phyloP scores from a whole-genome alignment of 805 yeast species.

The Saturnispora saitoi region DNA sequence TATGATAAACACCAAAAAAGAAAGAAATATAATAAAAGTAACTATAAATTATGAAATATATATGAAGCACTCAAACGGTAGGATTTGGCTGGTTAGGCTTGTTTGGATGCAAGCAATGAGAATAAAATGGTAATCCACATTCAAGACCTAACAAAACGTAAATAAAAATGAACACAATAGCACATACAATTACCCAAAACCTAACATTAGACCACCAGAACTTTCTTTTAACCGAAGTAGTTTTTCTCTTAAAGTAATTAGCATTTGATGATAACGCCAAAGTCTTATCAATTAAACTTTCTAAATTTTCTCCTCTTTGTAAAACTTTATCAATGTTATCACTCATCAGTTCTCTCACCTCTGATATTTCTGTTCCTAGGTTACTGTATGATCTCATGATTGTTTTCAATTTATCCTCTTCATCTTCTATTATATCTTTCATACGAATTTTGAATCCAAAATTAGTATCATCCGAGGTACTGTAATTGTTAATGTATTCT shows the following conservation, averaged over 20 bases:
- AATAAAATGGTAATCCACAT: constrained; percentile 47
- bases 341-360: constrained; percentile 60
- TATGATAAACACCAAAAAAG: background rate
- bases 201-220: constrained; percentile 63
- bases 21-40: background rate
- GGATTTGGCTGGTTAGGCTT: constrained; percentile 23
- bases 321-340: constrained; percentile 65
- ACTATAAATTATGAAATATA: background rate
- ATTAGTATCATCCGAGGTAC: constrained; percentile 15
- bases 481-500: constrained; percentile 30
- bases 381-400: constrained; percentile 28
- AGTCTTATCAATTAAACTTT: constrained; percentile 68
- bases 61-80: background rate
- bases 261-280: constrained; percentile 61
- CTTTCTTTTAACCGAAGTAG: constrained; percentile 51
- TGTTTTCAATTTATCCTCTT: constrained; percentile 40
- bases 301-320: constrained; percentile 71
- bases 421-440: constrained; percentile 47
- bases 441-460: constrained; percentile 46
- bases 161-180: constrained; percentile 26
- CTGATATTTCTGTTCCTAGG: constrained; percentile 47
- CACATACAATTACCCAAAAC: constrained; percentile 29
- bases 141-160: constrained; percentile 42
- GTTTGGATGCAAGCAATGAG: constrained; percentile 30
- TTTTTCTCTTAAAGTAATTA: constrained; percentile 58